These are phyloP conservation scores for Amphichorda felina DNA, from an alignment of 2,329 filamentous ascomycete genomes.

Conservation along the genomic window DNA sequence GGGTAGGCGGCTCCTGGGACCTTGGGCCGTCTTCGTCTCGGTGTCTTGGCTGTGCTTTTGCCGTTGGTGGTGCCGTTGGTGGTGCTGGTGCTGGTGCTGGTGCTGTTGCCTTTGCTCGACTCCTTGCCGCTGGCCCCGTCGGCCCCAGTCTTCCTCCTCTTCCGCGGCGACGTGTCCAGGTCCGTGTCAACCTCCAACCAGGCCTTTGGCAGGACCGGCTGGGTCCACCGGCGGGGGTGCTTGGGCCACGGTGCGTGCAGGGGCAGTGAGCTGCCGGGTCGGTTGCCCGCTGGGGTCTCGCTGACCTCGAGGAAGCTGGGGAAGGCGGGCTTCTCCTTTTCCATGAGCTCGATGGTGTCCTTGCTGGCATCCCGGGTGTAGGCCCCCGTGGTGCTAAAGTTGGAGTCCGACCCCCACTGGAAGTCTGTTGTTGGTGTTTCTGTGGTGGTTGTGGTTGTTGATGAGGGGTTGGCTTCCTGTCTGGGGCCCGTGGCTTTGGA, in stretches of 20 bases:
- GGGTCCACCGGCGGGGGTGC: slow-evolving; percentile 3
- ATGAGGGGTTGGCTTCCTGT: slow-evolving; percentile 25
- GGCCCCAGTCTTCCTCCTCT: slow-evolving; percentile 42
- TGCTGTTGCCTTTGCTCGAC: not conserved
- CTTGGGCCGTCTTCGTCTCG: slow-evolving; percentile 26
- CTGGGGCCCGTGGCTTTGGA: slow-evolving; percentile 2
- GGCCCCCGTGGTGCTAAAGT: slow-evolving; percentile 42
- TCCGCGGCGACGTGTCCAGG: slow-evolving; percentile 29
- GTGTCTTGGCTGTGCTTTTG: slow-evolving; percentile 4
- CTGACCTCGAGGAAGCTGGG: slow-evolving; percentile 45
- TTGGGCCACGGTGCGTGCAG: not conserved
- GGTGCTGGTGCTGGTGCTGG: too few relatives aligned
- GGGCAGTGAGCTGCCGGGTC: slow-evolving; percentile 39
- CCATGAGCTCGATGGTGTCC: slow-evolving; percentile 45
- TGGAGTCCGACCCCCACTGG: slow-evolving; percentile 58
- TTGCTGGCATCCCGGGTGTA: slow-evolving; percentile 45
- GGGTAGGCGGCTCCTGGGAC: slow-evolving; percentile 15
- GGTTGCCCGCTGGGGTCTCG: slow-evolving; percentile 46
- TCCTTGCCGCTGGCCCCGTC: slow-evolving; percentile 32
- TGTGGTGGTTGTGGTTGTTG: slow-evolving; percentile 18
- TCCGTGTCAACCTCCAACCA: too few relatives aligned
- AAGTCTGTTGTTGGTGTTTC: slow-evolving; percentile 33
- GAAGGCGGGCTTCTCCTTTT: slow-evolving; percentile 40
- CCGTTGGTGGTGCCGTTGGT: too few relatives aligned
- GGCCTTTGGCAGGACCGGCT: slow-evolving; percentile 4